phyloP scores from a whole-genome alignment of 768 basidiomycete species.

The Omphalotus guepiniiformis region DNA sequence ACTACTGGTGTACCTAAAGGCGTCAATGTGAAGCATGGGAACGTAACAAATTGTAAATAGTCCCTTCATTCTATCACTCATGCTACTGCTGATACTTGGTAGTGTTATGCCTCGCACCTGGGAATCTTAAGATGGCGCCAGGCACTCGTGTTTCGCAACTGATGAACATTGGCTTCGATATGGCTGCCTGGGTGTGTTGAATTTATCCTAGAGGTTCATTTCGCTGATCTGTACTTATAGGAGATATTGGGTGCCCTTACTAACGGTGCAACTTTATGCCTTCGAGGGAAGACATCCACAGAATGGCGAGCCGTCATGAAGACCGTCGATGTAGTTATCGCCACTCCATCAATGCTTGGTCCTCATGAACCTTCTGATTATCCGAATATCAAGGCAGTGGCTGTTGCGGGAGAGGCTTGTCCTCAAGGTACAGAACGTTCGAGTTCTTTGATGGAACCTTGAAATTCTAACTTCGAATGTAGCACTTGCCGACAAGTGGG shows the following conservation, averaged over 20 bases:
- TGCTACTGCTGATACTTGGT: neutral
- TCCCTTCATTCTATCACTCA: neutral
- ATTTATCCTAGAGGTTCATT: neutral
- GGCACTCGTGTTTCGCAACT: constrained; percentile 38
- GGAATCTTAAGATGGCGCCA: constrained; percentile 37
- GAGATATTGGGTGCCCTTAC: constrained; percentile 40
- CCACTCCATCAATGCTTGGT: constrained; percentile 40
- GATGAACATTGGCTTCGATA: constrained; percentile 43
- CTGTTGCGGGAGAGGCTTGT: constrained; percentile 39
- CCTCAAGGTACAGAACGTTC: constrained; percentile 31
- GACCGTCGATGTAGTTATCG: constrained; percentile 40
- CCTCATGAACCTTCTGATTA: constrained; percentile 38
- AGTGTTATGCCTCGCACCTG: constrained; percentile 37
- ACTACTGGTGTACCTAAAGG: constrained; percentile 54
- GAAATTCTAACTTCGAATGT: neutral
- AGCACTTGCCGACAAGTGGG: constrained; percentile 44
- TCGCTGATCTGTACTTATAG: constrained; percentile 10
- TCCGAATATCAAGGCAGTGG: constrained; percentile 37
- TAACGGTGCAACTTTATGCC: constrained; percentile 41
- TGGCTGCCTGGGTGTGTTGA: constrained; percentile 35
- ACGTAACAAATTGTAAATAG: constrained; percentile 52
- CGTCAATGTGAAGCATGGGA: constrained; percentile 54
- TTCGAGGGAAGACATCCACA: constrained; percentile 36
- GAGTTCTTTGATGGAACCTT: neutral
- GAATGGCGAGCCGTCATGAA: constrained; percentile 40